phyloP scores from a whole-genome alignment of 2,329 filamentous ascomycete genomes.

The Neocucurbitaria cava region DNA sequence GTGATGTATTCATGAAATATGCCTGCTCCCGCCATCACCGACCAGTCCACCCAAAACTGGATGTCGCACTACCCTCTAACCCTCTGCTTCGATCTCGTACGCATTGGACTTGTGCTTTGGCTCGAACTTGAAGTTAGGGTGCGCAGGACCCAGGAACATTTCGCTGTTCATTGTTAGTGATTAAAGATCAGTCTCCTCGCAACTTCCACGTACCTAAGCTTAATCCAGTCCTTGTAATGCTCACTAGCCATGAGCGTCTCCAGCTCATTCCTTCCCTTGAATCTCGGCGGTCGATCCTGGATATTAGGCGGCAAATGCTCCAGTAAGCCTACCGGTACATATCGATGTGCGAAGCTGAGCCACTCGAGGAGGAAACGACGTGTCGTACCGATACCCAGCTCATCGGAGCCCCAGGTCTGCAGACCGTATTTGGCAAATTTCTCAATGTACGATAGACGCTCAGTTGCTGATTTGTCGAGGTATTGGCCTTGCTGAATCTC shows the following conservation, averaged over 20 bases:
- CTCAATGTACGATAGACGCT: slow-evolving; percentile 85
- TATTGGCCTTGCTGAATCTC: slow-evolving; percentile 93
- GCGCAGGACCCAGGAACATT: slow-evolving; percentile 94
- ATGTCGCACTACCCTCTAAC: slow-evolving; percentile 15
- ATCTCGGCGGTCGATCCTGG: slow-evolving; percentile 87
- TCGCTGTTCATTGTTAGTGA: slow-evolving; percentile 66
- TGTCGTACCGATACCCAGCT: slow-evolving; percentile 89
- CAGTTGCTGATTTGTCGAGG: slow-evolving; percentile 89
- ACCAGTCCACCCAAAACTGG: not conserved
- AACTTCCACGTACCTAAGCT: slow-evolving; percentile 76
- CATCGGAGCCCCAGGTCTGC: slow-evolving; percentile 94
- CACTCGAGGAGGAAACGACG: slow-evolving; percentile 93
- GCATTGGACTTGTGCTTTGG: slow-evolving; percentile 97
- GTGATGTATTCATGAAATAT: no score
- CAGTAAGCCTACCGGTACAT: slow-evolving; percentile 86
- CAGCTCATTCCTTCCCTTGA: slow-evolving; percentile 82
- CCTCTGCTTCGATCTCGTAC: slow-evolving; percentile 74
- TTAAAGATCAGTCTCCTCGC: not conserved
- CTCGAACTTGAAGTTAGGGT: slow-evolving; percentile 90
- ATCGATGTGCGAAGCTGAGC: slow-evolving; percentile 91
- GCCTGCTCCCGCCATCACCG: no score
- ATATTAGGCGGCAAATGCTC: slow-evolving; percentile 87
- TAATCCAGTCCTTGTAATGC: slow-evolving; percentile 98
- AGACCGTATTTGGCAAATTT: slow-evolving; percentile 90
- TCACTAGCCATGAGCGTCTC: slow-evolving; percentile 91